phyloP scores from a whole-genome alignment of 1,284 basidiomycete genomes.

The Malassezia dermatis region DNA sequence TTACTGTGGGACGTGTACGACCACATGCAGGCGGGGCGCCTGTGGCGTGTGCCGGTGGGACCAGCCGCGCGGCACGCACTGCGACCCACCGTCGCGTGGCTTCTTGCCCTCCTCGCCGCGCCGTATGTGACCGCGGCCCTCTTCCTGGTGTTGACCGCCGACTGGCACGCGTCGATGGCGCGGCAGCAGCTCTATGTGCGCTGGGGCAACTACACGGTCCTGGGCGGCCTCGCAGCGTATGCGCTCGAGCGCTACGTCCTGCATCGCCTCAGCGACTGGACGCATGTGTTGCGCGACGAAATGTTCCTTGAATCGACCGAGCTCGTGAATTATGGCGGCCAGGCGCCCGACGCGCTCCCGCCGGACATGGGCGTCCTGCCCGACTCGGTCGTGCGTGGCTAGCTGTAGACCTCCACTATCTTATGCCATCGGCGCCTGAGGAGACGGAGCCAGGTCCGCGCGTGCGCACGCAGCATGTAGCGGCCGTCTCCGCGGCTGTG shows the following conservation, averaged over 20 bases:
- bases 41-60: conserved; percentile 3
- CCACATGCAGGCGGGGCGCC: conserved; percentile 3
- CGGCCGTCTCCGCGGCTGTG: not conserved
- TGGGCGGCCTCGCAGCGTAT: not conserved
- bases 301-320: conserved; percentile 39
- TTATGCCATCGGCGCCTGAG: not conserved
- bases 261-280: conserved; percentile 27
- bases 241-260: conserved; percentile 1
- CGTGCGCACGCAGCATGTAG: not conserved
- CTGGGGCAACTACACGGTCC: not conserved
- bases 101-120: not conserved
- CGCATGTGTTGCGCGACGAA: conserved; percentile 36
- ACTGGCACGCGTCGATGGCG: not conserved
- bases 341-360: not conserved
- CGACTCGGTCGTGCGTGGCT: not conserved
- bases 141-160: not conserved
- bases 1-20: conserved; percentile 9
- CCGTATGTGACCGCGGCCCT: not conserved
- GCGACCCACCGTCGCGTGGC: not conserved
- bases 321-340: conserved; percentile 29
- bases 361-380: not conserved
- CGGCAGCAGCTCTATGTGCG: conserved; percentile 1
- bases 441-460: not conserved
- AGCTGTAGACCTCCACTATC: not conserved
- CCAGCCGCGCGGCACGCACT: not conserved